Base-by-base conservation (phyloP, 108 stramenopile genomes). In the Nitzschia sp. region DNA sequence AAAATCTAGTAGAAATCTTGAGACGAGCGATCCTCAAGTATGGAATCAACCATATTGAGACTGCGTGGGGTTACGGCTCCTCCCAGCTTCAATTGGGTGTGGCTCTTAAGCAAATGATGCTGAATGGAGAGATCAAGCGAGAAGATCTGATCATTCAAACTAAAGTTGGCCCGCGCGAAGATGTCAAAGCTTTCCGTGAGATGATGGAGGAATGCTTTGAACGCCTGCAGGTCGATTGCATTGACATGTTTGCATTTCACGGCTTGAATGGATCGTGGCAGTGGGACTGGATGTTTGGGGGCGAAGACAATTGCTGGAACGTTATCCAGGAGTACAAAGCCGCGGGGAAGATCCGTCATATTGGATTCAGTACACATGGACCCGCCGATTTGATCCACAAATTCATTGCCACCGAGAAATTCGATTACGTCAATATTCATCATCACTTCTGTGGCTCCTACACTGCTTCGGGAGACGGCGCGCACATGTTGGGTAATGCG, bases 41-140 rank as follows among this genome's bases (percentile, higher is more conserved):
- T 55, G 96, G 96, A 23, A 81, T 95, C 34, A 95, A 91, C 73
- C 96, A 97, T 73, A 91, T 97, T 68, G 96, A 97, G 59, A 95
- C 93, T 15, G 96, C 96, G 15, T 63, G 71, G 32, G 88, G 86
- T n/a, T 91, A 95, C 60, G 90, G 94, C 15, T 79, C 66, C 33
- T 87, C 86, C 15, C 87, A 95, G 59, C 45, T 91, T 31, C 94
- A 95, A 66, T 70, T 90, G 33, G 94, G 94, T 11, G 23, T 65
- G 30, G 94, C 94, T 9, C 68, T 95, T 35, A 78, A 87, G 57
- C 56, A 79, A 29, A 54, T 95, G n/a, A 89, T 91, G 29, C 65
- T 64, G 13, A 76, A 80, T 45, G 89, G 86, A 0, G 74, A 78
- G 11, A 70, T 83, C 46, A 83, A 81, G 50, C 82, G 94, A 23